Evolutionary conservation across 495 filamentous ascomycete genomes (phyloP).

Genomic region (Letharia lupina): DNA sequence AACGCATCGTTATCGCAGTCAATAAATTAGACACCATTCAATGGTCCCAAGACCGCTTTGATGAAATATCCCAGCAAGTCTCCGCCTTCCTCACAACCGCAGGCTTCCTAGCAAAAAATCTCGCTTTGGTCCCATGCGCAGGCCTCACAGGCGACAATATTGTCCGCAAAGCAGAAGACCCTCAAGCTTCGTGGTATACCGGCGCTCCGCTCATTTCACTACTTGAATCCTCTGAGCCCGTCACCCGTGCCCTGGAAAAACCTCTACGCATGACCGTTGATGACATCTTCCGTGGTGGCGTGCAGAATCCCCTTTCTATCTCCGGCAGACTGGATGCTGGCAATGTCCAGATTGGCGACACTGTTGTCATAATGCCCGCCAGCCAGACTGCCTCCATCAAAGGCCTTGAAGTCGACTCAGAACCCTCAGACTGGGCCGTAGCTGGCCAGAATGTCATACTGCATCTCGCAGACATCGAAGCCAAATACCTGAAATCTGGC

Average conservation of each 20-base stretch:
- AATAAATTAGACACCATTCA: constrained; percentile 86
- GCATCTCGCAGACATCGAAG: constrained; percentile 78
- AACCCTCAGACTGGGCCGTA: constrained; percentile 80
- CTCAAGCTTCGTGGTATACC: constrained; percentile 63
- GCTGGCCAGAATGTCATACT: constrained; percentile 83
- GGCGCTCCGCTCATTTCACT: constrained; percentile 73
- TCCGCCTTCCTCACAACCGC: constrained; percentile 71
- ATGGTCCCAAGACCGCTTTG: constrained; percentile 74
- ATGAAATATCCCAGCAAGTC: constrained; percentile 78
- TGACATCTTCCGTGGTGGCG: constrained; percentile 72
- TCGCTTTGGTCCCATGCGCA: constrained; percentile 81
- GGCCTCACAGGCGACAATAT: constrained; percentile 86
- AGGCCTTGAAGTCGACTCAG: constrained; percentile 63
- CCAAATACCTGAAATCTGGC: constrained; percentile 68
- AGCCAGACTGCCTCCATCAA: constrained; percentile 71
- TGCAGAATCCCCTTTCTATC: constrained; percentile 65
- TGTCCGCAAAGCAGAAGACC: constrained; percentile 47
- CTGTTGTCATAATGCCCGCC: constrained; percentile 68
- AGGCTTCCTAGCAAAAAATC: constrained; percentile 69
- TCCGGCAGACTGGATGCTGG: constrained; percentile 83
- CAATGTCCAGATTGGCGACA: constrained; percentile 73
- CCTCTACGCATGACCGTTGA: constrained; percentile 77
- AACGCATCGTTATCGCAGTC: constrained; percentile 76
- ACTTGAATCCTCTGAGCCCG: constrained; percentile 70
- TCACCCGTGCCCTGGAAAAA: constrained; percentile 60